Percentiles rank a stretch among this genome's conserved stretches.
These are phyloP conservation scores for Crithidia mellificae DNA, from an alignment of 208 protist species.

Conservation along the genomic window DNA sequence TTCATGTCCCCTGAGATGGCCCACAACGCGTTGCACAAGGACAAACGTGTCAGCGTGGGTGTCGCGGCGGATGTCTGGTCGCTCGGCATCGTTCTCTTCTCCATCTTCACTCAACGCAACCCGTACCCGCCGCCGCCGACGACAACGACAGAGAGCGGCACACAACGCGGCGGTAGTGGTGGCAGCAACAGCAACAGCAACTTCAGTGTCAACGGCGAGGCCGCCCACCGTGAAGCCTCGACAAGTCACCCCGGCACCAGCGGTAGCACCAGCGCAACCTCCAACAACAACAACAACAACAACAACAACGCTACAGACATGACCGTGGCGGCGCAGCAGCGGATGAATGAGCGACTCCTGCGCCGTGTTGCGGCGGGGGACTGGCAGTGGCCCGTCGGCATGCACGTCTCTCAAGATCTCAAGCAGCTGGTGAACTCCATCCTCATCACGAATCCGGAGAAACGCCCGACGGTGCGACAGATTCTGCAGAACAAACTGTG, in stretches of 20 bases:
- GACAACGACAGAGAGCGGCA: too few species aligned
- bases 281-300: too few species aligned
- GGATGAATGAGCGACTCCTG: slow-evolving; percentile 63
- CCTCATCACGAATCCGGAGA: slow-evolving; percentile 52
- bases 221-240: not conserved
- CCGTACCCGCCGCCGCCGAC: slow-evolving; percentile 79
- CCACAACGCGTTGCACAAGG: slow-evolving; percentile 84
- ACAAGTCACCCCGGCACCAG: not conserved
- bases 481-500: slow-evolving; percentile 71
- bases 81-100: slow-evolving; percentile 88
- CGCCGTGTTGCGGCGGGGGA: slow-evolving; percentile 66
- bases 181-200: too few species aligned
- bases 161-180: too few species aligned
- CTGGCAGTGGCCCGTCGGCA: slow-evolving; percentile 78
- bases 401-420: slow-evolving; percentile 59
- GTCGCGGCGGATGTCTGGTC: slow-evolving; percentile 86
- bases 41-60: slow-evolving; percentile 80
- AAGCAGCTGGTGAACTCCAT: slow-evolving; percentile 71
- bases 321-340: slow-evolving; percentile 33
- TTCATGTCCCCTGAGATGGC: slow-evolving; percentile 94
- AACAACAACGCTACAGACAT: not conserved
- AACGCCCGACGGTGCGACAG: slow-evolving; percentile 63
- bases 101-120: slow-evolving; percentile 88
- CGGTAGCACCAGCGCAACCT: not conserved
- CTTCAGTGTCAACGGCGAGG: slow-evolving; percentile 2